Percentiles rank a stretch among this genome's conserved stretches.
Conservation (phyloP, 768 basidiomycete species). For the Mycena pura region DNA sequence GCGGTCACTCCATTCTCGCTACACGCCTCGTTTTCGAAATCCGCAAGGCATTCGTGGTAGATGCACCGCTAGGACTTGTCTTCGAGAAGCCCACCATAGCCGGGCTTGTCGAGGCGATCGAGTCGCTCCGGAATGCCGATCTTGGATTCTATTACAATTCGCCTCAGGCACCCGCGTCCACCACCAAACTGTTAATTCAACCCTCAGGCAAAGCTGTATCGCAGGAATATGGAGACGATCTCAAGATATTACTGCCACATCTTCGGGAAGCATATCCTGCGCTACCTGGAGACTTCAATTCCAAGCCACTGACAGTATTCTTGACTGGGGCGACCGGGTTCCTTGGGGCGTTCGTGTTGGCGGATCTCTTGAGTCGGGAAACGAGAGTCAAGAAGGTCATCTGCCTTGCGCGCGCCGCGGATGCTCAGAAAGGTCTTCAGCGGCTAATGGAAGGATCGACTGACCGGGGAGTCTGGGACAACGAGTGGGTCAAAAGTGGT, state of each 20-base stretch:
- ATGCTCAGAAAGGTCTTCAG: slow-evolving; percentile 62
- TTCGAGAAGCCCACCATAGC: slow-evolving; percentile 90
- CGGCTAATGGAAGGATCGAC: slow-evolving; percentile 75
- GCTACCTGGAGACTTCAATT: slow-evolving; percentile 61
- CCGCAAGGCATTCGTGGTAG: slow-evolving; percentile 87
- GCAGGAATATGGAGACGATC: slow-evolving; percentile 84
- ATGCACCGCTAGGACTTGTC: slow-evolving; percentile 89
- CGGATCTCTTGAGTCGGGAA: slow-evolving; percentile 71
- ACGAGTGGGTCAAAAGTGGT: slow-evolving; percentile 73
- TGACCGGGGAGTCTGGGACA: slow-evolving; percentile 89
- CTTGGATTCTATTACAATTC: slow-evolving; percentile 67
- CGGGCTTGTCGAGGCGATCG: slow-evolving; percentile 78
- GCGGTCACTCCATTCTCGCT: slow-evolving; percentile 97
- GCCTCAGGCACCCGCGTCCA: slow-evolving; percentile 21
- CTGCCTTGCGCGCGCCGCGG: slow-evolving; percentile 86
- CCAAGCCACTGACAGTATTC: slow-evolving; percentile 76
- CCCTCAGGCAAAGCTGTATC: no score
- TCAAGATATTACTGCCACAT: slow-evolving; percentile 61
- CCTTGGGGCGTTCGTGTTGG: slow-evolving; percentile 90
- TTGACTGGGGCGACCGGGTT: slow-evolving; percentile 98
- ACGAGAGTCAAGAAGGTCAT: slow-evolving; percentile 83
- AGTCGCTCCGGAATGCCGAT: slow-evolving; percentile 77
- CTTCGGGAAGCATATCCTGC: slow-evolving; percentile 68
- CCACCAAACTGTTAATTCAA: slow-evolving; percentile 25
- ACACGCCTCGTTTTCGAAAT: slow-evolving; percentile 97